Conservation (phyloP, 192 early-diverging fungal species). For the Linnemannia zychae region DNA sequence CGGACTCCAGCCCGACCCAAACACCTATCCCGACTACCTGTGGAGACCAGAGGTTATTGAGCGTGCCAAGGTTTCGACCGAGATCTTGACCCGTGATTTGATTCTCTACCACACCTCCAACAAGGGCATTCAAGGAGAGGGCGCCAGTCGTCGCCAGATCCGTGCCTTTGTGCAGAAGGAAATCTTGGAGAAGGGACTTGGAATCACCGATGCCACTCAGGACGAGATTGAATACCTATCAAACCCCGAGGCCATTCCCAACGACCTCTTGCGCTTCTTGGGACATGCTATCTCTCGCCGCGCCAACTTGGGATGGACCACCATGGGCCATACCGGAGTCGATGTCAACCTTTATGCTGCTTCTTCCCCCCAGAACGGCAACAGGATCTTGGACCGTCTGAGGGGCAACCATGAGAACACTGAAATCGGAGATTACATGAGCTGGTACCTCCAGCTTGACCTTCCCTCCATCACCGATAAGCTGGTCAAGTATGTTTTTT, state of each 20-base stretch:
- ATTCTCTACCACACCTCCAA: conserved; percentile 29
- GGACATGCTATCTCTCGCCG: conserved; percentile 21
- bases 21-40: conserved; percentile 87
- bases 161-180: conserved; percentile 61
- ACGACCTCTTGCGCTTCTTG: conserved; percentile 23
- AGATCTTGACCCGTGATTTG: conserved; percentile 64
- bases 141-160: conserved; percentile 8
- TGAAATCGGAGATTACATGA: conserved; percentile 71
- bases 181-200: conserved; percentile 76
- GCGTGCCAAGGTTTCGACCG: conserved; percentile 78
- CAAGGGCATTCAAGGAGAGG: conserved; percentile 3
- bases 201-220: conserved; percentile 76
- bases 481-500: conserved; percentile 55
- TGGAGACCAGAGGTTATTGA: conserved; percentile 84
- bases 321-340: conserved; percentile 94
- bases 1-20: conserved; percentile 76
- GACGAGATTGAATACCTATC: conserved; percentile 69
- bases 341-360: conserved; percentile 90
- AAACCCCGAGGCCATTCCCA: conserved; percentile 6
- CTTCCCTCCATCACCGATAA: conserved; percentile 60
- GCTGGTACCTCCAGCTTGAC: conserved; percentile 66
- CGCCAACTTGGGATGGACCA: conserved; percentile 73
- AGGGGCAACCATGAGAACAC: conserved; percentile 79
- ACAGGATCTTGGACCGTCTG: conserved; percentile 38
- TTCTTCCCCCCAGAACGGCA: conserved; percentile 48